A percentile compares a stretch with the other conserved stretches of the same genome.
Evolutionary conservation across 306 rosid species (phyloP).

Genomic region (Trichosanthes cucumerina): DNA sequence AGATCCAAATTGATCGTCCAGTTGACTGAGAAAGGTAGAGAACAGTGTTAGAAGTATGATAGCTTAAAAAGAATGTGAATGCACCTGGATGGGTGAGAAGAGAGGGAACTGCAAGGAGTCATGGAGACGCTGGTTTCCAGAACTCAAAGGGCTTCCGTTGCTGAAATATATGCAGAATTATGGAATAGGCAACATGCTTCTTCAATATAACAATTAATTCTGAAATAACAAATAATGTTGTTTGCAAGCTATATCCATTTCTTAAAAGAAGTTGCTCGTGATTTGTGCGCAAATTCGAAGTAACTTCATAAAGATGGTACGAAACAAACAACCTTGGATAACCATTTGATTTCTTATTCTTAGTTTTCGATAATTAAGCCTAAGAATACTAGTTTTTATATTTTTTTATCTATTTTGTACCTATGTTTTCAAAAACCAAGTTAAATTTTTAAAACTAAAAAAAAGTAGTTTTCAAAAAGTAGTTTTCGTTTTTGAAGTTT

Average conservation of each 20-base stretch:
- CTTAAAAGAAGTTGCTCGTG: not conserved
- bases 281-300: not conserved
- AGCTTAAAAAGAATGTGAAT: not conserved
- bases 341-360: no score
- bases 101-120: conserved; percentile 2
- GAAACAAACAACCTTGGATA: no score
- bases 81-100: not conserved
- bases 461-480: no score
- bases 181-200: not conserved
- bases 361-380: no score
- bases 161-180: conserved; percentile 32
- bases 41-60: not conserved
- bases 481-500: no score
- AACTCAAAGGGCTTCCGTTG: conserved; percentile 76
- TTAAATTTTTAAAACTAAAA: no score
- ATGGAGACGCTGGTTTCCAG: conserved; percentile 61
- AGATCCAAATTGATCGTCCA: not conserved
- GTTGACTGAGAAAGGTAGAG: not conserved
- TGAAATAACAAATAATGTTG: not conserved
- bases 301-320: not conserved
- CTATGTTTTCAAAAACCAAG: no score
- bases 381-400: no score
- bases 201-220: not conserved
- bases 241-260: not conserved
- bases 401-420: no score